phyloP scores from a whole-genome alignment of 768 basidiomycete genomes.

The Boletus patriciae region DNA sequence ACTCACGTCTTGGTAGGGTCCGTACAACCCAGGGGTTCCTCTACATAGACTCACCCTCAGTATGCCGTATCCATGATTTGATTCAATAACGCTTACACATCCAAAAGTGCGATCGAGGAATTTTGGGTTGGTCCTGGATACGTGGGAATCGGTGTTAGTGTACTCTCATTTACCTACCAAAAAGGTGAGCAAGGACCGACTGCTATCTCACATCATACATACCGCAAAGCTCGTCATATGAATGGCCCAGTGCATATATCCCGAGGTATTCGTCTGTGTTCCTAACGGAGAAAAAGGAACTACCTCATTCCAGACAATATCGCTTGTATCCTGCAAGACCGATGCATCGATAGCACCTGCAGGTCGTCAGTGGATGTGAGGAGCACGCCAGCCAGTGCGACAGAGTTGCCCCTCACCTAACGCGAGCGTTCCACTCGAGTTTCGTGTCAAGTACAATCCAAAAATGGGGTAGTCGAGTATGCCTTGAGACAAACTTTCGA shows the following conservation, averaged over 20 bases:
- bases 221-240: constrained; percentile 58
- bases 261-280: constrained; percentile 55
- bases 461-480: constrained; percentile 73
- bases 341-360: constrained; percentile 75
- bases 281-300: constrained; percentile 70
- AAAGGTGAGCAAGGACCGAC: constrained; percentile 3
- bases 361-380: constrained; percentile 1
- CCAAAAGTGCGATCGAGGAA: constrained; percentile 65
- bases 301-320: constrained; percentile 73
- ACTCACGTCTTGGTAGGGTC: constrained; percentile 74
- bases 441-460: constrained; percentile 63
- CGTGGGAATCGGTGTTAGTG: constrained; percentile 56
- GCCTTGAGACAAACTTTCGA: constrained; percentile 62
- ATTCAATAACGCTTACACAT: constrained; percentile 53
- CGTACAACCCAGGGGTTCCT: constrained; percentile 69
- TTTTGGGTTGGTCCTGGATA: constrained; percentile 58
- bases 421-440: constrained; percentile 60
- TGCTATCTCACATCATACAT: not conserved
- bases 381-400: not conserved
- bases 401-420: constrained; percentile 45
- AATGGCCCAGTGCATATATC: constrained; percentile 77
- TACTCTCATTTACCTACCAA: constrained; percentile 55
- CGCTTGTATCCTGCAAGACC: constrained; percentile 57
- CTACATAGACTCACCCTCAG: constrained; percentile 37
- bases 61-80: not conserved